phyloP scores from a whole-genome alignment of 176 grass and related monocot species.

The Avena sativa region DNA sequence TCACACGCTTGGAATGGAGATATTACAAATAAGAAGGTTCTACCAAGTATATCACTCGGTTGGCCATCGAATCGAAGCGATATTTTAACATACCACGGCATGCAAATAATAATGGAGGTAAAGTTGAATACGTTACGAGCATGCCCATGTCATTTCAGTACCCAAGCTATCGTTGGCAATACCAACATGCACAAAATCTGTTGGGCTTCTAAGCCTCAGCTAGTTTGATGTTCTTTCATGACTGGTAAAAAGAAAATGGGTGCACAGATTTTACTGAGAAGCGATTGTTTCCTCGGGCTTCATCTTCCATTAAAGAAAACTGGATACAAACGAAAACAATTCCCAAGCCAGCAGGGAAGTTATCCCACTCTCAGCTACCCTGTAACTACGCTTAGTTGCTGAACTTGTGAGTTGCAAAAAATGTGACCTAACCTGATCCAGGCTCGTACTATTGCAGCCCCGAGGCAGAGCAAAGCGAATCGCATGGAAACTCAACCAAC shows the following conservation, averaged over 20 bases:
- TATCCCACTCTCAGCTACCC: too few relatives aligned
- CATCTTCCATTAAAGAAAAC: background rate
- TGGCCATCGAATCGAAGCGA: background rate
- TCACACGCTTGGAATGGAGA: background rate
- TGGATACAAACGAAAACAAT: background rate
- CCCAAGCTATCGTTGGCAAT: background rate
- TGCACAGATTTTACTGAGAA: background rate
- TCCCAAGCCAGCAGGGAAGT: rapidly evolving
- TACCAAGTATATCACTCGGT: background rate
- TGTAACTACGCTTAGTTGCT: background rate
- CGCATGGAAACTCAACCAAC: background rate
- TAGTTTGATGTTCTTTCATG: background rate
- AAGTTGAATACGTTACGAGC: background rate
- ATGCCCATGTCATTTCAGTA: background rate
- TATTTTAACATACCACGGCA: background rate
- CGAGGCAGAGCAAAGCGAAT: background rate
- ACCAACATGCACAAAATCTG: background rate
- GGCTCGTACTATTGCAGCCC: background rate
- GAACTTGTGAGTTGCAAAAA: background rate
- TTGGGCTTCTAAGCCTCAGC: too few relatives aligned
- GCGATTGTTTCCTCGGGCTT: background rate
- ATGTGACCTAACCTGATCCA: background rate
- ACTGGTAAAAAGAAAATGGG: background rate
- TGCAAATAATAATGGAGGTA: background rate
- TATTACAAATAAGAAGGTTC: background rate